A percentile compares a stretch with the other conserved stretches of the same genome.
Conservation (phyloP, 345 rosid species). For the Linum usitatissimum region DNA sequence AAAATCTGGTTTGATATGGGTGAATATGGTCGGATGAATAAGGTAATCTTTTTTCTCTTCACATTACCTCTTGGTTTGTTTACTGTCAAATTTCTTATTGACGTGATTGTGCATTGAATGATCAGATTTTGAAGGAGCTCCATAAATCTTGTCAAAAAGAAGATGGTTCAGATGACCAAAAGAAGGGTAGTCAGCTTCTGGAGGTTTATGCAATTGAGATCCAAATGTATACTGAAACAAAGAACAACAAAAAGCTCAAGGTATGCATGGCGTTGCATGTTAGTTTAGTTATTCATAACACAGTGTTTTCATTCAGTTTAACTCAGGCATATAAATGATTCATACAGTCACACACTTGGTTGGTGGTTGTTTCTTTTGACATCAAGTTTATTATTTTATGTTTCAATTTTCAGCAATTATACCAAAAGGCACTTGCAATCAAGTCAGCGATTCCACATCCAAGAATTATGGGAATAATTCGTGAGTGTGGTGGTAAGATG, state of each 20-base stretch:
- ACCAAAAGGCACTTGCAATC: conserved; percentile 94
- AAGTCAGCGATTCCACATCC: conserved; percentile 99
- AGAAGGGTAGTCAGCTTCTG: conserved; percentile 98
- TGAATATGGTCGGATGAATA: conserved; percentile 93
- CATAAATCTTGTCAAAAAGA: conserved; percentile 95
- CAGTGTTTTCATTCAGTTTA: background rate
- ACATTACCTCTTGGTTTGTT: background rate
- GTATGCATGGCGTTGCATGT: conserved; percentile 22
- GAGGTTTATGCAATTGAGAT: conserved; percentile 98
- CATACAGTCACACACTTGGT: background rate
- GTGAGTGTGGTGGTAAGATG: conserved; percentile 99
- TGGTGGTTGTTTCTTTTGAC: background rate
- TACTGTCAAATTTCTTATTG: too few species aligned
- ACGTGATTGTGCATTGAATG: conserved; percentile 3
- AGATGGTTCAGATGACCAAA: conserved; percentile 98
- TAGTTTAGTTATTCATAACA: too few species aligned
- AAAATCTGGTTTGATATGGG: conserved; percentile 98
- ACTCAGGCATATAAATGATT: background rate
- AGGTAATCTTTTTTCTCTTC: conserved; percentile 38
- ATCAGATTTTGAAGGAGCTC: conserved; percentile 85
- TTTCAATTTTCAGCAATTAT: conserved; percentile 58
- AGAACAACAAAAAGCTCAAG: conserved; percentile 97
- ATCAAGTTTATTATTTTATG: background rate
- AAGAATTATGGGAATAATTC: conserved; percentile 97
- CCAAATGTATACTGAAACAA: conserved; percentile 95